Percentiles rank a stretch among this genome's conserved stretches.
phyloP scores from a whole-genome alignment of 345 rosid species.

The Pistacia vera region DNA sequence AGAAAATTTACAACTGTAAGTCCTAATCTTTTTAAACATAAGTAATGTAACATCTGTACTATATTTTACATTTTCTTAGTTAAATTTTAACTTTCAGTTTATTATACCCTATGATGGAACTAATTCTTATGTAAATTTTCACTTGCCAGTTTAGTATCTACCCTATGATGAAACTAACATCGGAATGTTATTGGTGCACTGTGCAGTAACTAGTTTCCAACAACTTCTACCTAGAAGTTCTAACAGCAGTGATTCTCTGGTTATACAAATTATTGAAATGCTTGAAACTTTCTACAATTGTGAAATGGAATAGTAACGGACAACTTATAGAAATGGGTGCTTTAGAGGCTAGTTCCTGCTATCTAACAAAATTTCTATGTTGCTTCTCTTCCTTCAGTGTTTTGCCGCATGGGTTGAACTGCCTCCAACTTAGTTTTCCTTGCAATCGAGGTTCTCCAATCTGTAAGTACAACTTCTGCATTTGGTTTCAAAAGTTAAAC shows the following conservation, averaged over 20 bases:
- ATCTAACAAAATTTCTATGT: neutral
- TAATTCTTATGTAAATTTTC: too few relatives aligned
- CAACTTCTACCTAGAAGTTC: slow-evolving; percentile 52
- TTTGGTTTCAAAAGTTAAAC: neutral
- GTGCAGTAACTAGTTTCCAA: slow-evolving; percentile 76
- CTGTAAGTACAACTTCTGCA: slow-evolving; percentile 46
- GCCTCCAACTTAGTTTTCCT: slow-evolving; percentile 67
- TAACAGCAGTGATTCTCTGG: slow-evolving; percentile 37
- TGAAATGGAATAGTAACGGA: too few relatives aligned
- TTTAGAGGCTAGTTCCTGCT: neutral
- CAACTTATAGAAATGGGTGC: too few relatives aligned
- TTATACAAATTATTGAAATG: neutral
- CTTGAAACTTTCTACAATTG: neutral
- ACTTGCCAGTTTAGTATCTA: neutral
- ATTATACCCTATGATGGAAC: neutral
- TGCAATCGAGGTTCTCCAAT: slow-evolving; percentile 58
- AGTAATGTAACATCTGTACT: neutral
- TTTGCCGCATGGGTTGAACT: slow-evolving; percentile 52
- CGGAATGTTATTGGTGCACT: slow-evolving; percentile 7
- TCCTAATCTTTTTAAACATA: neutral
- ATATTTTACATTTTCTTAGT: neutral
- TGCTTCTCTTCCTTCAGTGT: slow-evolving; percentile 31
- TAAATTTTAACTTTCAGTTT: too few relatives aligned
- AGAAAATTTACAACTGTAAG: slow-evolving; percentile 54
- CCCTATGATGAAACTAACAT: slow-evolving; percentile 15